Conservation (phyloP, 2,329 filamentous ascomycete genomes). For the Fusarium proliferatum region DNA sequence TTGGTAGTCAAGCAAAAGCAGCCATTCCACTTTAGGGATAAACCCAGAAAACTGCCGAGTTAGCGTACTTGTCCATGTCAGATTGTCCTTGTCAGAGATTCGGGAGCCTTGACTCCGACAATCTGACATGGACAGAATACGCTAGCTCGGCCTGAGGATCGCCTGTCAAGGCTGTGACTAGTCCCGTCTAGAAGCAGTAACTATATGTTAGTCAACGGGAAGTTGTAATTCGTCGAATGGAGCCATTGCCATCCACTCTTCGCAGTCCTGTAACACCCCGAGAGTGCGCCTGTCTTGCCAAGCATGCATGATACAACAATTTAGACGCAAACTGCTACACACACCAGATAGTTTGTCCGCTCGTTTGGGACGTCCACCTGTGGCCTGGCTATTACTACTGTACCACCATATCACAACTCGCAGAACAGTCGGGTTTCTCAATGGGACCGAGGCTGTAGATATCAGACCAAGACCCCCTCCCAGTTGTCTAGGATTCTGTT, state of each 20-base stretch:
- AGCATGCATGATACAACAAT: not conserved
- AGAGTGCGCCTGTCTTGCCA: rapidly evolving
- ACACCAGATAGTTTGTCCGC: rapidly evolving
- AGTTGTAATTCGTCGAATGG: not conserved
- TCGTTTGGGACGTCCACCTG: rapidly evolving
- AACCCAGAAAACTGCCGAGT: not conserved
- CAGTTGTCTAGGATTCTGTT: rapidly evolving
- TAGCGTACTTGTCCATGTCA: not conserved
- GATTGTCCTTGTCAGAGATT: not conserved
- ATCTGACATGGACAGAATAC: not conserved
- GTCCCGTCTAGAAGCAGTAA: rapidly evolving
- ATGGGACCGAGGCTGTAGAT: not conserved
- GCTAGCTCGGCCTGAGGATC: rapidly evolving
- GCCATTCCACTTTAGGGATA: not conserved
- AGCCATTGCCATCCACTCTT: not conserved
- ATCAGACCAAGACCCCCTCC: not conserved
- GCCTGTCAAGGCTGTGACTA: not conserved
- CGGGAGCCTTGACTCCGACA: not conserved
- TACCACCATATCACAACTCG: not conserved
- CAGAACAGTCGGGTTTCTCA: not conserved
- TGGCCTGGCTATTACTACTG: not conserved
- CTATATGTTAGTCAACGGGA: rapidly evolving
- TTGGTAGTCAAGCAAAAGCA: no score
- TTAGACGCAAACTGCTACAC: not conserved
- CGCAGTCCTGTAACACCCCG: not conserved